Percentiles rank a stretch among this genome's conserved stretches.
Evolutionary conservation across 768 basidiomycete genomes (phyloP).

Genomic region (Calocybe cyanea): DNA sequence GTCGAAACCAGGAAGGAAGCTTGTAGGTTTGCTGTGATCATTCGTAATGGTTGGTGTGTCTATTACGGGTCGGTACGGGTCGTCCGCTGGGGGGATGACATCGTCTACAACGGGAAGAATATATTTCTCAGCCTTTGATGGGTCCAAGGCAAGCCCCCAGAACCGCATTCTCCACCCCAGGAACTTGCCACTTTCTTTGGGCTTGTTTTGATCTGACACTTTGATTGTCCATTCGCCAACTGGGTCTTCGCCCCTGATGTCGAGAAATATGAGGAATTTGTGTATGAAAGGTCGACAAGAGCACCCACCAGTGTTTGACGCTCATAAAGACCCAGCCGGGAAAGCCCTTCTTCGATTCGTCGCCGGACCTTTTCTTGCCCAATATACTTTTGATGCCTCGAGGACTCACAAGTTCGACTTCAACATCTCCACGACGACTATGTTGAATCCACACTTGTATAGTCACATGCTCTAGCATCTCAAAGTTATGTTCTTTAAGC

Average conservation of each 20-base stretch:
- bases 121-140: conserved; percentile 58
- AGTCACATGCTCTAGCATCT: conserved; percentile 87
- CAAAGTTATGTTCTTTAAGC: conserved; percentile 73
- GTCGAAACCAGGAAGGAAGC: conserved; percentile 70
- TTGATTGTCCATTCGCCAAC: conserved; percentile 89
- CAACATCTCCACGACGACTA: conserved; percentile 82
- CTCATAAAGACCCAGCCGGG: conserved; percentile 96
- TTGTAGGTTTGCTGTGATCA: conserved; percentile 78
- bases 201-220: conserved; percentile 73
- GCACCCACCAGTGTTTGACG: conserved; percentile 90
- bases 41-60: conserved; percentile 43
- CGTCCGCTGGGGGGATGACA: conserved; percentile 41
- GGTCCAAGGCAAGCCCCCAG: conserved; percentile 85
- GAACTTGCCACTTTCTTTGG: conserved; percentile 57
- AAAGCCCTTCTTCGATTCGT: conserved; percentile 65
- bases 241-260: conserved; percentile 85
- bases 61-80: conserved; percentile 32
- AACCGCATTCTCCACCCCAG: conserved; percentile 90
- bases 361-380: conserved; percentile 64
- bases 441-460: conserved; percentile 92
- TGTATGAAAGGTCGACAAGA: not conserved
- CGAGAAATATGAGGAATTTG: conserved; percentile 14
- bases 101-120: conserved; percentile 51
- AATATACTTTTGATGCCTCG: conserved; percentile 82
- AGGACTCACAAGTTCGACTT: conserved; percentile 86